Evolutionary conservation across 2,329 filamentous ascomycete species (phyloP).

Genomic region (Teratosphaeria pseudoeucalypti): DNA sequence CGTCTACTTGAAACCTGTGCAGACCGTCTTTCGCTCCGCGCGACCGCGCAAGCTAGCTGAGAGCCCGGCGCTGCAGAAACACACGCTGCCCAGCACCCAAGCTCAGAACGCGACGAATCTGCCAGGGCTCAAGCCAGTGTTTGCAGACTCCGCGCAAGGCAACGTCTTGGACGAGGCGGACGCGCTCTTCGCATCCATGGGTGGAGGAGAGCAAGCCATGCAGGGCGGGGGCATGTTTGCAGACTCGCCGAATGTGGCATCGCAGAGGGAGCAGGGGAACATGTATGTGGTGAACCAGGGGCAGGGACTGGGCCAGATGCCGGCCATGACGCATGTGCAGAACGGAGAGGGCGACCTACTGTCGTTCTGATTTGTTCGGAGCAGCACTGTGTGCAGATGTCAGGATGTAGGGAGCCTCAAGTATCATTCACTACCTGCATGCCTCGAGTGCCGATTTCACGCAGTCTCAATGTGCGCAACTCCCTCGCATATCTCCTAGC

Average conservation of each 20-base stretch:
- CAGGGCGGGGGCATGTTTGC: slow-evolving; percentile 53
- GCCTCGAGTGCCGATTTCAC: background rate
- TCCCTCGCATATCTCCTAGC: slow-evolving; percentile 31
- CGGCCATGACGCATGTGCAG: slow-evolving; percentile 56
- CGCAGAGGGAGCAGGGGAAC: slow-evolving; percentile 29
- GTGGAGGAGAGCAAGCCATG: slow-evolving; percentile 51
- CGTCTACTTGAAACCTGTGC: slow-evolving; percentile 94
- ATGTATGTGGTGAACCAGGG: slow-evolving; percentile 71
- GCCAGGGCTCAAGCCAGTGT: slow-evolving; percentile 1
- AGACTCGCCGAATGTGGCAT: slow-evolving; percentile 14
- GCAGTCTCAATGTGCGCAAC: background rate
- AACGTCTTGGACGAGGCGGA: slow-evolving; percentile 63
- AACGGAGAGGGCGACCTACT: slow-evolving; percentile 27
- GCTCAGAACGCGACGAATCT: slow-evolving; percentile 27
- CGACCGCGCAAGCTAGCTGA: slow-evolving; percentile 69
- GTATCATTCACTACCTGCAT: background rate
- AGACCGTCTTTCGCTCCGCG: slow-evolving; percentile 88
- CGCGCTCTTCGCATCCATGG: slow-evolving; percentile 75
- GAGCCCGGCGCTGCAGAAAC: slow-evolving; percentile 74
- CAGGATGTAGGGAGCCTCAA: background rate
- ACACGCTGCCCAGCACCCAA: slow-evolving; percentile 49
- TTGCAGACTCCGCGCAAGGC: slow-evolving; percentile 11
- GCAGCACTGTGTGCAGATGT: background rate
- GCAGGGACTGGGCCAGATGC: slow-evolving; percentile 63
- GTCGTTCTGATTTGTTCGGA: slow-evolving; percentile 15